Evolutionary conservation across 371 early-diverging fungal species (phyloP), one percentile per base, ranked within the genome.

Genomic region (Mucor indicus): DNA sequence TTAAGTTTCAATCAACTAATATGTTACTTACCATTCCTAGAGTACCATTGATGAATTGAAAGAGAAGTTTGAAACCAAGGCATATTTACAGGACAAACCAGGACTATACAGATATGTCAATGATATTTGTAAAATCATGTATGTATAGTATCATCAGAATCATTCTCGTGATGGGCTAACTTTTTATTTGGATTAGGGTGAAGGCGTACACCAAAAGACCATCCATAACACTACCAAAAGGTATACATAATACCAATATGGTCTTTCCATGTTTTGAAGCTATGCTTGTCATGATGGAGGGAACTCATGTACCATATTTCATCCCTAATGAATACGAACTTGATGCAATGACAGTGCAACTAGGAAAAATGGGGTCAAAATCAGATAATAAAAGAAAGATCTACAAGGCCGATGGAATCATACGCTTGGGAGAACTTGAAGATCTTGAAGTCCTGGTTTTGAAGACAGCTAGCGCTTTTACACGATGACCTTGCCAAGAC

Each of bases 401-500:
- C 12, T 48, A 48, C 25, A 55, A 44, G 32, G 55, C 55, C 13
- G 49, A 48, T 44, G 44, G 48, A 13, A 31, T 38, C 9, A 38
- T 55, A 1, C 31, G 55, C 10, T 38, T 44, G 5, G 48, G 17
- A 31, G 24, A 31, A 48, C 17, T 22, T 8, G 27, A 9, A n/a
- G 48, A 55, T 55, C 7, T 55, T 24, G 48, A 55, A 43, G 44
- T 44, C 19, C 44, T 55, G 36, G 27, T 44, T 48, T 19, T 55
- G 3, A 49, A 55, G 38, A 49, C 49, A 49, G 55, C 49, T 38
- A 49, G 48, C 21, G 49, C 38, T 39, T 55, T 44, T 48, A 39
- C 35, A 32, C 25, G 49, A 33, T 10, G 55, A 55, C 44, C 25
- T 44, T 44, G 38, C 33, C 17, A 55, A 55, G 21, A 38, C 39